phyloP scores from a whole-genome alignment of 2,329 filamentous ascomycete genomes.

The Cephalotrichum gorgonifer region DNA sequence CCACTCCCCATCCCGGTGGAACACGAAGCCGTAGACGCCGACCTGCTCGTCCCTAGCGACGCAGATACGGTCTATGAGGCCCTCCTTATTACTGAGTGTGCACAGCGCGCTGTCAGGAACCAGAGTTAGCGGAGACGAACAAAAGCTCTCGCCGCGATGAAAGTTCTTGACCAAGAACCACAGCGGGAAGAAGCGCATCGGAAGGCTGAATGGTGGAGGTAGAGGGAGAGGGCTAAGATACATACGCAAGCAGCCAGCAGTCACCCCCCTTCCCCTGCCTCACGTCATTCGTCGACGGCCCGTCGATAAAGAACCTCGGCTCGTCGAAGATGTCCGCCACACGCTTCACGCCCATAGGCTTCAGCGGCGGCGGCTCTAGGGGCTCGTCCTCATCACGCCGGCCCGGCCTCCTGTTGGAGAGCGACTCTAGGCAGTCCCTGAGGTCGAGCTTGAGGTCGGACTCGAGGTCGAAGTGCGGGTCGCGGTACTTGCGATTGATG shows the following conservation, averaged over 20 bases:
- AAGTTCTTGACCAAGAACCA: too few species aligned
- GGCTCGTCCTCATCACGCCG: neutral
- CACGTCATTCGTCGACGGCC: slow-evolving; percentile 66
- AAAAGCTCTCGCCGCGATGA: neutral
- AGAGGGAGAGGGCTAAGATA: too few species aligned
- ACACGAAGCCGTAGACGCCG: slow-evolving; percentile 79
- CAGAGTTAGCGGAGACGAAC: neutral
- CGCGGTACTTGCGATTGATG: slow-evolving; percentile 69
- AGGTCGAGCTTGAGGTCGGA: slow-evolving; percentile 54
- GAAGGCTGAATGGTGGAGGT: neutral
- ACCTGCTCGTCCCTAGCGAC: slow-evolving; percentile 62
- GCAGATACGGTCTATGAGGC: slow-evolving; percentile 62
- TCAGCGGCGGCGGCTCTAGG: slow-evolving; percentile 16
- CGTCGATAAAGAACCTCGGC: slow-evolving; percentile 68
- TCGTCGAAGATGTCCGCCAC: slow-evolving; percentile 60
- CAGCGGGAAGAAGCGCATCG: neutral
- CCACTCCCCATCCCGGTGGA: slow-evolving; percentile 72
- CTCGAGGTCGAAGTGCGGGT: slow-evolving; percentile 81
- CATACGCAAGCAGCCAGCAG: slow-evolving; percentile 69
- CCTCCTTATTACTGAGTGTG: slow-evolving; percentile 63
- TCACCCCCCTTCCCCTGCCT: slow-evolving; percentile 70
- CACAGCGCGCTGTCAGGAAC: slow-evolving; percentile 46
- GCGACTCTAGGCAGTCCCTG: slow-evolving; percentile 19
- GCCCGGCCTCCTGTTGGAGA: slow-evolving; percentile 21
- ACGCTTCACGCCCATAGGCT: slow-evolving; percentile 51